phyloP scores from a whole-genome alignment of 257 asterid species.

The Solanum ahanhuiri region DNA sequence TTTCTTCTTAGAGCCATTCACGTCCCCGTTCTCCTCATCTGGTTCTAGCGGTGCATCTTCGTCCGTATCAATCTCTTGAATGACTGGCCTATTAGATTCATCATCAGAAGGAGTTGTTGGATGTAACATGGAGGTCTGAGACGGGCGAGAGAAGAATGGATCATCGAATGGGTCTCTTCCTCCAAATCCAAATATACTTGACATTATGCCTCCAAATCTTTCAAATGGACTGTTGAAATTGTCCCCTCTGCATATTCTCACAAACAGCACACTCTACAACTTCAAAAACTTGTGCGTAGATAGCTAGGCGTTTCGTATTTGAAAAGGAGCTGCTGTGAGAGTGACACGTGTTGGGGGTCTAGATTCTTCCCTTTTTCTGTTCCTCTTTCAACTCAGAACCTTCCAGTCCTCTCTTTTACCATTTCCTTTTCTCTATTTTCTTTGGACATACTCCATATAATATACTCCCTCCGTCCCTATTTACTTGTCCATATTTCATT shows the following conservation, averaged over 20 bases:
- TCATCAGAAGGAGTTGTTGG: slow-evolving; percentile 7
- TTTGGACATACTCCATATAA: too few relatives aligned
- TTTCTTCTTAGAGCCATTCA: slow-evolving; percentile 1
- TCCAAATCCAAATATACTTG: slow-evolving; percentile 48
- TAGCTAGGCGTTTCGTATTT: not conserved
- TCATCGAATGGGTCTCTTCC: slow-evolving; percentile 59
- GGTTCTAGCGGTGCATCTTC: not conserved
- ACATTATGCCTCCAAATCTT: slow-evolving; percentile 3
- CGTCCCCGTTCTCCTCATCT: slow-evolving; percentile 11
- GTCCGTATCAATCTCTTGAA: slow-evolving; percentile 14
- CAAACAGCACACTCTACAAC: not conserved
- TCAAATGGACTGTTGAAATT: not conserved
- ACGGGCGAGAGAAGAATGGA: slow-evolving; percentile 55
- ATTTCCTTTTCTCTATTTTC: not conserved
- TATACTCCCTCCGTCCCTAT: too few relatives aligned
- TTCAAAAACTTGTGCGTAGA: too few relatives aligned
- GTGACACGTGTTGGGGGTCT: not conserved
- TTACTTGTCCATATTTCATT: too few relatives aligned
- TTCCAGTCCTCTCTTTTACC: not conserved
- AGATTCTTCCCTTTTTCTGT: not conserved
- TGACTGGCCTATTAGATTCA: slow-evolving; percentile 30
- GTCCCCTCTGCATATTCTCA: slow-evolving; percentile 4
- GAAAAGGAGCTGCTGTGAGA: not conserved
- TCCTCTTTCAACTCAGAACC: not conserved
- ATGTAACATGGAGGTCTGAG: slow-evolving; percentile 14